Conservation (phyloP, 805 yeast species). For the Barnettozyma californica region DNA sequence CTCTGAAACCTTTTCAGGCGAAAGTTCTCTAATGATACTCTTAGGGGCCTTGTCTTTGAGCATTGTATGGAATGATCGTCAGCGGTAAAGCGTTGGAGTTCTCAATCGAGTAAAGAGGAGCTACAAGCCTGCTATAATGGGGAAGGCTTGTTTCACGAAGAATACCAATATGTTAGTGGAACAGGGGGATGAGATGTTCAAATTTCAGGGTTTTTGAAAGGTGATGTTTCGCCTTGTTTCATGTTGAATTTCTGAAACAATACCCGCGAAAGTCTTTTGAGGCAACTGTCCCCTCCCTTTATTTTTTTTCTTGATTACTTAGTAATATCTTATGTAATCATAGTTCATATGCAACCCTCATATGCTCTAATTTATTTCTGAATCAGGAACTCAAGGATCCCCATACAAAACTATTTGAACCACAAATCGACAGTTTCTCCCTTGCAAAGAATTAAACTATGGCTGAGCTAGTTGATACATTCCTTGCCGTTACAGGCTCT, state of each 20-base stretch:
- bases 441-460: conserved; percentile 1
- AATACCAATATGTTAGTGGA: not conserved
- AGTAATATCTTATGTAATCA: too few relatives aligned
- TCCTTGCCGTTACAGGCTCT: conserved; percentile 79
- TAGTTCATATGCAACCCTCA: too few relatives aligned
- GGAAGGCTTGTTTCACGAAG: not conserved
- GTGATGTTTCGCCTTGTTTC: conserved; percentile 6
- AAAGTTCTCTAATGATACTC: not conserved
- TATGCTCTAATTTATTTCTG: not conserved
- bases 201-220: not conserved
- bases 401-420: not conserved
- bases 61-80: not conserved
- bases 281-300: not conserved
- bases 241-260: conserved; percentile 8
- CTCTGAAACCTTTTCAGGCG: conserved; percentile 36
- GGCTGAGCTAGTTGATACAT: conserved; percentile 58
- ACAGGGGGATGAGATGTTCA: not conserved
- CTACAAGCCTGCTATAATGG: not conserved
- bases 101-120: not conserved
- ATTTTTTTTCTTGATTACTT: not conserved
- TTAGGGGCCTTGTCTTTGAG: not conserved
- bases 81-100: not conserved
- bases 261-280: not conserved
- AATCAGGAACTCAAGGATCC: not conserved
- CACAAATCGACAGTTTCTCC: not conserved